A percentile compares a stretch with the other conserved stretches of the same genome.
These are phyloP conservation scores for Aspergillus ostianus DNA, from an alignment of 495 filamentous ascomycete species.

Conservation along the genomic window DNA sequence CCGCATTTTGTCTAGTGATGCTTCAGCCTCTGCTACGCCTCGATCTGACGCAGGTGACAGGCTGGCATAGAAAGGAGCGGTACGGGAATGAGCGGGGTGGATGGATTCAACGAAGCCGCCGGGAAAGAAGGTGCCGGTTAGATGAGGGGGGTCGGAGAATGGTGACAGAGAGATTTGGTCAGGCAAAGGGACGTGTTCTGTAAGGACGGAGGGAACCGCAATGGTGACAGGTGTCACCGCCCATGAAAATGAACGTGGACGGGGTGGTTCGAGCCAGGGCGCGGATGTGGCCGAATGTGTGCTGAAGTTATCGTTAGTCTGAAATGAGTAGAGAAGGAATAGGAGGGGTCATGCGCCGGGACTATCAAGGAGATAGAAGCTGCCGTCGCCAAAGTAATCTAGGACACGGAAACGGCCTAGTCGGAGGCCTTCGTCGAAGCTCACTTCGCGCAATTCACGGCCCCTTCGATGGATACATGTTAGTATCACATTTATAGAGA, in stretches of 20 bases:
- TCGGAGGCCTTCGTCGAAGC: slow-evolving; percentile 35
- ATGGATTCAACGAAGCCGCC: too few relatives aligned
- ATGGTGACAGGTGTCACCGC: slow-evolving; percentile 26
- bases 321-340: too few relatives aligned
- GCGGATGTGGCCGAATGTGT: slow-evolving; percentile 34
- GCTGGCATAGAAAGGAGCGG: too few relatives aligned
- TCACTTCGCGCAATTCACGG: slow-evolving; percentile 38
- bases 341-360: slow-evolving; percentile 28
- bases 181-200: slow-evolving; percentile 3
- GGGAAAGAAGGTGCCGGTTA: too few relatives aligned
- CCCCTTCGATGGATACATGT: too few relatives aligned
- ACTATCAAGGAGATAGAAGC: slow-evolving; percentile 37
- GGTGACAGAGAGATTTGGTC: too few relatives aligned
- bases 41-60: too few relatives aligned
- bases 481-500: too few relatives aligned
- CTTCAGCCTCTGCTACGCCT: too few relatives aligned
- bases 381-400: slow-evolving; percentile 51
- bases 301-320: slow-evolving; percentile 1
- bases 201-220: slow-evolving; percentile 6
- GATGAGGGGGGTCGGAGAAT: too few relatives aligned
- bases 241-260: slow-evolving; percentile 24
- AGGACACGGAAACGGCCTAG: slow-evolving; percentile 50
- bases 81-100: too few relatives aligned
- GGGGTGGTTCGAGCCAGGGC: slow-evolving; percentile 33
- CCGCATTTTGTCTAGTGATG: too few relatives aligned